Base-by-base conservation (phyloP, 2,329 filamentous ascomycete genomes). In the Plectosphaerella sp. region DNA sequence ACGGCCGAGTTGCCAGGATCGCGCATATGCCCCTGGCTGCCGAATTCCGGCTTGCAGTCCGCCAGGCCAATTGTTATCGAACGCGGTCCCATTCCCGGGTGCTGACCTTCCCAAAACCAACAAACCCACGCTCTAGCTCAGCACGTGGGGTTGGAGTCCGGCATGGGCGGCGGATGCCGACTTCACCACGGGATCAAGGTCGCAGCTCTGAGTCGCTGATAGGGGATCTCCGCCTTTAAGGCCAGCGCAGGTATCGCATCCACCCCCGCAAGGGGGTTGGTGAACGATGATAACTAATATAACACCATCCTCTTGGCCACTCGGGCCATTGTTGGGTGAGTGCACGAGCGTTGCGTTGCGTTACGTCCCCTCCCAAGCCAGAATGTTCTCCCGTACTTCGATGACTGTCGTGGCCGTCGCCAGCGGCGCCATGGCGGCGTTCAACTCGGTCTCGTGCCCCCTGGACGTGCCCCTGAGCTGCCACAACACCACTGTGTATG, bases 401-500 rank as follows among this genome's bases (percentile, higher is more conserved):
- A 45, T 28, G 5, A 15, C 22, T 15, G 28, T 6, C 12, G 20
- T 45, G 43, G 43, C 43, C 20, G 24, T n/a, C 14, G 28, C 28
- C 28, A 45, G 43, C 43, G 43, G 20, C 22, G 49, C 24, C 20
- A 11, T 36, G 36, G 20, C 37, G 7, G 45, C 49, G 5, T 43
- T 18, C 37, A 36, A n/a, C 24, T 50, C 50, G 6, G 15, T 53
- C 18, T 46, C 53, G 16, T 67, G 66, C 54, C 60, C 62, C 2
- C 54, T 50, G 48, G 54, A 71, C 53, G 61, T 69, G 5, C 76
- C 78, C 55, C 63, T 86, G 49, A 87, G 83, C 60, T 90, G 87
- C 62, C 79, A 84, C 52, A 85, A 85, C 62, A 80, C 77, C 6
- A 82, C 82, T 3, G 68, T 70, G 8, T 77, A 81, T n/a, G 65